Evolutionary conservation across 2,329 filamentous ascomycete species (phyloP).

Genomic region (Lecanoromycetidae sp.): DNA sequence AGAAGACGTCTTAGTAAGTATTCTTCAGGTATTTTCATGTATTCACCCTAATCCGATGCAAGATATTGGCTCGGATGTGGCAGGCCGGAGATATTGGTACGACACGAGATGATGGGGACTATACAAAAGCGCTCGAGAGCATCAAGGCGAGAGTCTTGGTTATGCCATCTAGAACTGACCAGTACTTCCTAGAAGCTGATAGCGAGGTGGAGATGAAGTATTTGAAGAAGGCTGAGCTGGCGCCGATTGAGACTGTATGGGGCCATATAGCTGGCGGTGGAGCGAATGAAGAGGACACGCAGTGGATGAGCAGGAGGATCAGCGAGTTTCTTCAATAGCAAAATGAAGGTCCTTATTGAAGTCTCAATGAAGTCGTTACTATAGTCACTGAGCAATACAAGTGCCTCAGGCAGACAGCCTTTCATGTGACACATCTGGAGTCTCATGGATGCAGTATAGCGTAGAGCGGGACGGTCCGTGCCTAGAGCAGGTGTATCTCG

Average conservation of each 20-base stretch:
- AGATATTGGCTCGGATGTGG: slow-evolving; percentile 35
- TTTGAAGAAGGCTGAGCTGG: slow-evolving; percentile 23
- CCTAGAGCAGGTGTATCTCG: too few relatives aligned
- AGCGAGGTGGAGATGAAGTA: slow-evolving; percentile 25
- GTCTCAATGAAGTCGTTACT: too few relatives aligned
- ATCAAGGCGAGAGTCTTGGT: slow-evolving; percentile 24
- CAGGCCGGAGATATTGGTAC: slow-evolving; percentile 31
- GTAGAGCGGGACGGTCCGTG: too few relatives aligned
- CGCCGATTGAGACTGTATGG: slow-evolving; percentile 28
- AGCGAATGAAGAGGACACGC: slow-evolving; percentile 21
- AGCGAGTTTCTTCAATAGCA: slow-evolving; percentile 22
- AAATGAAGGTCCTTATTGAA: too few relatives aligned
- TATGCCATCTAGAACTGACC: slow-evolving; percentile 29
- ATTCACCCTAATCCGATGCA: too few relatives aligned
- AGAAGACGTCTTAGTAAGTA: slow-evolving; percentile 35
- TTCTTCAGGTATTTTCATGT: too few relatives aligned
- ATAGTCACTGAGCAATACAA: too few relatives aligned
- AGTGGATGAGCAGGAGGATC: slow-evolving; percentile 26
- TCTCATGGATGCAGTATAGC: too few relatives aligned
- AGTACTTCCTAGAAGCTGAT: slow-evolving; percentile 27
- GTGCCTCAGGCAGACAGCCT: too few relatives aligned
- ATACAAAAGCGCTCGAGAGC: slow-evolving; percentile 19
- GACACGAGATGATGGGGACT: slow-evolving; percentile 17
- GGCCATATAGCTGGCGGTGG: slow-evolving; percentile 29
- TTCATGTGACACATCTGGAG: too few relatives aligned